A percentile compares a stretch with the other conserved stretches of the same genome.
Conservation (phyloP, 306 rosid genomes). For the Elaeagnus macrophylla region DNA sequence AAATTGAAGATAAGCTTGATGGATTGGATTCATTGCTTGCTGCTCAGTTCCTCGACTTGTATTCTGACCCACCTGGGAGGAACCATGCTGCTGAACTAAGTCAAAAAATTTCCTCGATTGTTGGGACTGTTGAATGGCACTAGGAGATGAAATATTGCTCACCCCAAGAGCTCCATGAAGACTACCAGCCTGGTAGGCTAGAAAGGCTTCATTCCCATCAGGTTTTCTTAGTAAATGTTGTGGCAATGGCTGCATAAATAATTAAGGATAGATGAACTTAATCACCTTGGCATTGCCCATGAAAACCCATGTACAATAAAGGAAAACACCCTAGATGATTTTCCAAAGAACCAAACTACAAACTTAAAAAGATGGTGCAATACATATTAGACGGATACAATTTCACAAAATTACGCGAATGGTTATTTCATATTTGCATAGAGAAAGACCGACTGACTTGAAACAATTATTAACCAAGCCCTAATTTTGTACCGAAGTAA, state of each 20-base stretch:
- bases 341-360: no score
- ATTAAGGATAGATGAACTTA: not conserved
- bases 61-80: slow-evolving; percentile 59
- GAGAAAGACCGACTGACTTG: no score
- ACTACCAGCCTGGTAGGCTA: slow-evolving; percentile 66
- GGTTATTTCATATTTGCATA: no score
- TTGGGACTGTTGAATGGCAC: slow-evolving; percentile 60
- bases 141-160: slow-evolving; percentile 50
- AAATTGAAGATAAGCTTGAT: slow-evolving; percentile 77
- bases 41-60: slow-evolving; percentile 73
- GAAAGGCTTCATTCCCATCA: slow-evolving; percentile 72
- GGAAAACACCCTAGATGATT: no score
- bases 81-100: slow-evolving; percentile 56
- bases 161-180: slow-evolving; percentile 56
- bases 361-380: no score
- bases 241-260: slow-evolving; percentile 53
- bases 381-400: no score
- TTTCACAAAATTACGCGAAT: no score
- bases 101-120: slow-evolving; percentile 69
- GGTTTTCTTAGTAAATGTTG: slow-evolving; percentile 74
- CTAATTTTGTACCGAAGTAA: no score
- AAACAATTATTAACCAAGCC: no score
- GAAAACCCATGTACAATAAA: not conserved
- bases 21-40: slow-evolving; percentile 56
- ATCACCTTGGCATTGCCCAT: not conserved